Conservation (phyloP, 2,329 filamentous ascomycete genomes). For the Cryphonectria nitschkei region DNA sequence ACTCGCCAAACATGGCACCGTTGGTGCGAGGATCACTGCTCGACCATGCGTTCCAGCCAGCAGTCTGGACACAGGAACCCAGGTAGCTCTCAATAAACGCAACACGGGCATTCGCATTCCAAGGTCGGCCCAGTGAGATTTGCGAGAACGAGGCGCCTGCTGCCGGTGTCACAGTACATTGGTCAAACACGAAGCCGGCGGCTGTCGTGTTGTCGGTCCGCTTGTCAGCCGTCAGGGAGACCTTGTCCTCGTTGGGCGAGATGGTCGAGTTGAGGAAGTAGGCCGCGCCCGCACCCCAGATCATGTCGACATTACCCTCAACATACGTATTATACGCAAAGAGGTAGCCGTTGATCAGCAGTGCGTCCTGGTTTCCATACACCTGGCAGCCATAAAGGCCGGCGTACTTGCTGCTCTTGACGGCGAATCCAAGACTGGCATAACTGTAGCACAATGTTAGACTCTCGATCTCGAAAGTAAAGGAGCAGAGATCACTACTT, state of each 20-base stretch:
- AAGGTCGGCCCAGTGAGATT: slow-evolving; percentile 34
- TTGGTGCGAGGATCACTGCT: slow-evolving; percentile 46
- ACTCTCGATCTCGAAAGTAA: neutral
- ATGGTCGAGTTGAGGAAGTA: slow-evolving; percentile 46
- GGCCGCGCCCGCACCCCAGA: slow-evolving; percentile 45
- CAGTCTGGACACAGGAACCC: slow-evolving; percentile 49
- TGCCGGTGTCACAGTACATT: slow-evolving; percentile 38
- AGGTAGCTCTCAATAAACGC: slow-evolving; percentile 42
- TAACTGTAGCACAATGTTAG: slow-evolving; percentile 29
- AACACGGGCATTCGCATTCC: slow-evolving; percentile 33
- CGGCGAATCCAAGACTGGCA: slow-evolving; percentile 45
- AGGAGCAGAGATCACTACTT: neutral
- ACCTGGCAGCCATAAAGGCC: slow-evolving; percentile 37
- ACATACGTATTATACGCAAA: slow-evolving; percentile 46
- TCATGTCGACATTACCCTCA: slow-evolving; percentile 48
- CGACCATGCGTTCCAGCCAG: slow-evolving; percentile 53
- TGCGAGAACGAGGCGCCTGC: slow-evolving; percentile 31
- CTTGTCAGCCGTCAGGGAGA: slow-evolving; percentile 43
- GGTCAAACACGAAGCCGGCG: slow-evolving; percentile 41
- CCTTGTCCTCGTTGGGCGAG: slow-evolving; percentile 37
- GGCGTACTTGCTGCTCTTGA: slow-evolving; percentile 45
- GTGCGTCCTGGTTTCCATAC: slow-evolving; percentile 44
- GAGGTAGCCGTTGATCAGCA: slow-evolving; percentile 42
- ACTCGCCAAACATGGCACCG: slow-evolving; percentile 52
- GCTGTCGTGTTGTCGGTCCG: slow-evolving; percentile 42